Conservation (phyloP, 2,329 filamentous ascomycete genomes). For the Talaromyces sp. region DNA sequence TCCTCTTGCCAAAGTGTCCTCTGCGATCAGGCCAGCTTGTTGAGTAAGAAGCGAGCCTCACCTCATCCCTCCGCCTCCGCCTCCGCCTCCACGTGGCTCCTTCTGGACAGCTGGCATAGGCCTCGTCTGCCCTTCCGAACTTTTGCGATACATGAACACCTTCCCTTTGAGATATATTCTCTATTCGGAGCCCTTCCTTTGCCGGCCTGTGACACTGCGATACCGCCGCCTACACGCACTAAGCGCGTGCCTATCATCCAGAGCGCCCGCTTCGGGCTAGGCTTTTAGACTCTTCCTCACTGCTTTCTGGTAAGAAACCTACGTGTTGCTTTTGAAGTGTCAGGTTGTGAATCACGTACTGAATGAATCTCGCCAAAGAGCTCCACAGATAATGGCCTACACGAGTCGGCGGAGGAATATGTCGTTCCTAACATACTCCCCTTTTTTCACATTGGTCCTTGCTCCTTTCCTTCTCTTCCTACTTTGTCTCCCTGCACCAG, state of each 20-base stretch:
- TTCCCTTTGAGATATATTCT: background rate
- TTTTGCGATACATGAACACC: background rate
- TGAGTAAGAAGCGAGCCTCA: background rate
- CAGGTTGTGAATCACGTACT: background rate
- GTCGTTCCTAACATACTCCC: constrained; percentile 16
- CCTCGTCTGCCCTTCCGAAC: background rate
- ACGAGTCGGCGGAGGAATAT: constrained; percentile 22
- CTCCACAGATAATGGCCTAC: constrained; percentile 21
- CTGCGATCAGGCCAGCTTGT: constrained; percentile 3
- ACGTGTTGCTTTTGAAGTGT: background rate
- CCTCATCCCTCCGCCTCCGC: background rate
- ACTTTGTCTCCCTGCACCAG: constrained; percentile 49
- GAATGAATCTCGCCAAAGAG: background rate
- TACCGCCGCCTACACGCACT: background rate
- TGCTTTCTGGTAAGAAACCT: background rate
- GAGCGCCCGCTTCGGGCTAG: background rate
- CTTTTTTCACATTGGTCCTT: constrained; percentile 39
- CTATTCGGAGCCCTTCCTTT: background rate
- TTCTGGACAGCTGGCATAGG: background rate
- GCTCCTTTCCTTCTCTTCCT: constrained; percentile 49
- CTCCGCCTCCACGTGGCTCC: constrained; percentile 5
- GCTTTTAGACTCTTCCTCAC: background rate
- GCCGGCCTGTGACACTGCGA: background rate
- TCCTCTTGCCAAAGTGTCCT: constrained; percentile 13
- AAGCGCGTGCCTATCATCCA: background rate